These are phyloP conservation scores for Goffeauzyma gilvescens DNA, from an alignment of 768 basidiomycete genomes.

Conservation along the genomic window DNA sequence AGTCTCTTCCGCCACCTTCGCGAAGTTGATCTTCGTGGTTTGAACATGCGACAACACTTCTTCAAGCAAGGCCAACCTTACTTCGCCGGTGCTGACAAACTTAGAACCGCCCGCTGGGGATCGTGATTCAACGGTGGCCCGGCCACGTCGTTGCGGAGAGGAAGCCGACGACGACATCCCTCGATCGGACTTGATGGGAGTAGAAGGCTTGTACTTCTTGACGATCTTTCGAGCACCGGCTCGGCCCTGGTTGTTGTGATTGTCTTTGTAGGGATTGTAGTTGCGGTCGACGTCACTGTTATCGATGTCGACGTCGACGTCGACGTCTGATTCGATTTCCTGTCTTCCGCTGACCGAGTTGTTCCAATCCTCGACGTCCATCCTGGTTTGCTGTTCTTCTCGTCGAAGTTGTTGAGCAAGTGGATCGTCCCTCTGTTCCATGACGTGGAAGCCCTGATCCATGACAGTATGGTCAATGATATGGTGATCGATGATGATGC, in stretches of 20 bases:
- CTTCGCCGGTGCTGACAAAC: not conserved
- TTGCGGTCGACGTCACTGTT: not conserved
- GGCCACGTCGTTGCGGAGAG: not conserved
- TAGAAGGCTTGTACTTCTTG: not conserved
- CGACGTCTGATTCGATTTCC: too few relatives aligned
- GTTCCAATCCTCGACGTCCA: too few relatives aligned
- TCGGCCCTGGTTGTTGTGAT: not conserved
- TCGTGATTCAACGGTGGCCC: not conserved
- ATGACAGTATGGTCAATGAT: too few relatives aligned
- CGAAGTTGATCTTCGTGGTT: not conserved
- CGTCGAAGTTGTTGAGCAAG: too few relatives aligned
- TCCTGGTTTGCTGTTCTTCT: too few relatives aligned
- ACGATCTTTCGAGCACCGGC: not conserved
- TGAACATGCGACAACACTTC: not conserved
- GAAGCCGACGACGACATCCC: not conserved
- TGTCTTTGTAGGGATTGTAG: not conserved
- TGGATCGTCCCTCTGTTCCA: too few relatives aligned
- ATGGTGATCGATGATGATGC: too few relatives aligned
- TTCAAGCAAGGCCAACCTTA: not conserved
- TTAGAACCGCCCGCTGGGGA: too few relatives aligned
- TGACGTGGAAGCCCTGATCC: too few relatives aligned
- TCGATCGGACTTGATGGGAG: not conserved
- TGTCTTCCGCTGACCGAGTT: too few relatives aligned
- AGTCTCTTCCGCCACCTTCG: not conserved
- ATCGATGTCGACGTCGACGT: too few relatives aligned